Evolutionary conservation across 2,329 filamentous ascomycete genomes (phyloP).

Genomic region (Acephala macrosclerotiorum): DNA sequence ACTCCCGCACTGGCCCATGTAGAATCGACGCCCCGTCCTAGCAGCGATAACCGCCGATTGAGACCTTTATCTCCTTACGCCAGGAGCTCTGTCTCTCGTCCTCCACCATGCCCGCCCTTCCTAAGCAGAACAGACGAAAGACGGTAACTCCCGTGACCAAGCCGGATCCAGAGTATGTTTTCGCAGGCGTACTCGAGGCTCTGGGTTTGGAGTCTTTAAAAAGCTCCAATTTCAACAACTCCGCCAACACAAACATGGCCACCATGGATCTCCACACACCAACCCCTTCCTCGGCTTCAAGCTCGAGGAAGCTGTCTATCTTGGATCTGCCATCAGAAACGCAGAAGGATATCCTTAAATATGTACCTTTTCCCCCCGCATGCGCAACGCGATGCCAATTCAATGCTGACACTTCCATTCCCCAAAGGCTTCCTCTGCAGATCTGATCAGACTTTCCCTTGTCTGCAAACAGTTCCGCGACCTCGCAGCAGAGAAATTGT

Average conservation of each 20-base stretch:
- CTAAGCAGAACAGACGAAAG: conserved; percentile 23
- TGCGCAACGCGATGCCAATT: neutral
- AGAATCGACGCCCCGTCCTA: neutral
- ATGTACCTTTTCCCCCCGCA: conserved; percentile 33
- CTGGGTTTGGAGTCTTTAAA: conserved; percentile 32
- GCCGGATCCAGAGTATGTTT: conserved; percentile 25
- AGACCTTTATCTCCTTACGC: neutral
- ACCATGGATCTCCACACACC: neutral
- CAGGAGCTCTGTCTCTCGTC: conserved; percentile 1
- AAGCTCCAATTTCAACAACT: conserved; percentile 9
- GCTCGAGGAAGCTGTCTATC: conserved; percentile 21
- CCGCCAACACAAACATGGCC: conserved; percentile 3
- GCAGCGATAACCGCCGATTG: neutral
- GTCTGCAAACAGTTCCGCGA: conserved; percentile 65
- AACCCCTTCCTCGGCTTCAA: neutral
- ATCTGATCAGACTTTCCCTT: conserved; percentile 64
- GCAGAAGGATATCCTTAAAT: conserved; percentile 42
- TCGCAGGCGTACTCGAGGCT: conserved; percentile 23
- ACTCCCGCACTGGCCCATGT: neutral
- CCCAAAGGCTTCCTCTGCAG: conserved; percentile 56
- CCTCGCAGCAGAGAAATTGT: conserved; percentile 64
- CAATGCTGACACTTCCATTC: conserved; percentile 4
- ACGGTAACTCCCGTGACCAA: conserved; percentile 25
- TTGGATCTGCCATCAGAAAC: conserved; percentile 44
- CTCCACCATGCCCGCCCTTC: conserved; percentile 28